Evolutionary conservation across 1,284 basidiomycete genomes (phyloP).

Genomic region (Ganoderma leucocontextum): DNA sequence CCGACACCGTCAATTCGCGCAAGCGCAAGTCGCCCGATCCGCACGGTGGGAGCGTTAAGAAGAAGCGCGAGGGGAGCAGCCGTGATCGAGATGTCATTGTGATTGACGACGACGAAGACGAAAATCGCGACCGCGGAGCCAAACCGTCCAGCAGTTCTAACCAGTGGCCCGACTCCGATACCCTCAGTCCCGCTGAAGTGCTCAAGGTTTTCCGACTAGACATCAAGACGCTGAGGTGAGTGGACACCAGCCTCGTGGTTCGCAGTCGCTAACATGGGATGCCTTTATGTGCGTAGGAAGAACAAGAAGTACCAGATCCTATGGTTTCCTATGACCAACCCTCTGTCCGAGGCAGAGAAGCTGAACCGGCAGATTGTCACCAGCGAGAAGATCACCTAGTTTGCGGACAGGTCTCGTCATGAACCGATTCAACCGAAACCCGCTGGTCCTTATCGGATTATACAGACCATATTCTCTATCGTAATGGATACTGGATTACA

Average conservation of each 20-base stretch:
- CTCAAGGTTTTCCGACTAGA: conserved; percentile 61
- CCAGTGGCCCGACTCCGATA: conserved; percentile 21
- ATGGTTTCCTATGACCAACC: conserved; percentile 71
- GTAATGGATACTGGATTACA: background rate
- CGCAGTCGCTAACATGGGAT: background rate
- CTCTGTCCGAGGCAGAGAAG: conserved; percentile 61
- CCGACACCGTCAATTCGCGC: conserved; percentile 31
- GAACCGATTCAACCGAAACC: background rate
- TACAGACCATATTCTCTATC: background rate
- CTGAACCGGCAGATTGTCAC: conserved; percentile 57
- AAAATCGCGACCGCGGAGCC: conserved; percentile 21
- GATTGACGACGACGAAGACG: conserved; percentile 45
- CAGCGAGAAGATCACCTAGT: conserved; percentile 46
- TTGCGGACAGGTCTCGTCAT: background rate
- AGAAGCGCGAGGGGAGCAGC: conserved; percentile 32
- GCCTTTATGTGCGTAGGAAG: conserved; percentile 43
- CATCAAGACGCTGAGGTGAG: conserved; percentile 56
- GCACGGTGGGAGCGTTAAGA: conserved; percentile 35
- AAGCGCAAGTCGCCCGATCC: conserved; percentile 37
- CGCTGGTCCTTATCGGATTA: background rate
- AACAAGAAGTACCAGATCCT: conserved; percentile 73
- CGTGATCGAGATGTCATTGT: conserved; percentile 47
- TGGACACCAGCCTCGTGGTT: conserved; percentile 24
- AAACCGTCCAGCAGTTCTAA: conserved; percentile 9
- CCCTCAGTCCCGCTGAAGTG: conserved; percentile 45